These are phyloP conservation scores for Globisporangium cederbergense DNA, from an alignment of 352 stramenopile genomes.

Conservation along the genomic window DNA sequence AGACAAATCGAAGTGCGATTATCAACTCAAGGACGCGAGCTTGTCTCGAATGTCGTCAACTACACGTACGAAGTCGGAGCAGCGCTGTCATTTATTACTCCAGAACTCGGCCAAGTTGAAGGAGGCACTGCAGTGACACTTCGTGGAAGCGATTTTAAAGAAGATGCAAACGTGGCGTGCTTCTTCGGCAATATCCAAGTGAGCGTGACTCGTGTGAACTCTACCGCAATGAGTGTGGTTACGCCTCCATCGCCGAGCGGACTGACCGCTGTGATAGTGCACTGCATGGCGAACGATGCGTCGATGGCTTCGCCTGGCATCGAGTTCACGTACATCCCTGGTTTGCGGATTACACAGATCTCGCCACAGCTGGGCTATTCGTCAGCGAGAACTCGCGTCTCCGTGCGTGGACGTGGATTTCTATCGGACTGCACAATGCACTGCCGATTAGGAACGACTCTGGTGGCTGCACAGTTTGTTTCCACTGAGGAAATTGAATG, in stretches of 20 bases:
- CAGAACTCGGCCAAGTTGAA: slow-evolving; percentile 3
- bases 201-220: slow-evolving; percentile 5
- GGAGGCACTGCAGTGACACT: slow-evolving; percentile 11
- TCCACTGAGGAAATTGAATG: not conserved
- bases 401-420: slow-evolving; percentile 11
- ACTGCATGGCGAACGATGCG: slow-evolving; percentile 2
- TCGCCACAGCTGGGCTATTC: slow-evolving; percentile 4
- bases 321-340: slow-evolving; percentile 9
- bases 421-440: not conserved
- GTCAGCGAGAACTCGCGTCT: not conserved
- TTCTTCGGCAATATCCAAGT: slow-evolving; percentile 4
- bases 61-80: slow-evolving; percentile 5
- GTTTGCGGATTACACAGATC: not conserved
- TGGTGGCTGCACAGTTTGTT: slow-evolving; percentile 2
- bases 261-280: not conserved
- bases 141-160: slow-evolving; percentile 7
- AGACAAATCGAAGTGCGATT: not conserved
- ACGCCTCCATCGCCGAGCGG: not conserved
- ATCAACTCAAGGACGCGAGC: not conserved
- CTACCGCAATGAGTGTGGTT: slow-evolving; percentile 2
- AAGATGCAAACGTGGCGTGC: not conserved
- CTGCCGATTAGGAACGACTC: slow-evolving; percentile 1
- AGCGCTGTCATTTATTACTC: not conserved
- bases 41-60: slow-evolving; percentile 5
- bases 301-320: not conserved